Evolutionary conservation across 441 rosid species (phyloP).

Genomic region (Jatropha multifida): DNA sequence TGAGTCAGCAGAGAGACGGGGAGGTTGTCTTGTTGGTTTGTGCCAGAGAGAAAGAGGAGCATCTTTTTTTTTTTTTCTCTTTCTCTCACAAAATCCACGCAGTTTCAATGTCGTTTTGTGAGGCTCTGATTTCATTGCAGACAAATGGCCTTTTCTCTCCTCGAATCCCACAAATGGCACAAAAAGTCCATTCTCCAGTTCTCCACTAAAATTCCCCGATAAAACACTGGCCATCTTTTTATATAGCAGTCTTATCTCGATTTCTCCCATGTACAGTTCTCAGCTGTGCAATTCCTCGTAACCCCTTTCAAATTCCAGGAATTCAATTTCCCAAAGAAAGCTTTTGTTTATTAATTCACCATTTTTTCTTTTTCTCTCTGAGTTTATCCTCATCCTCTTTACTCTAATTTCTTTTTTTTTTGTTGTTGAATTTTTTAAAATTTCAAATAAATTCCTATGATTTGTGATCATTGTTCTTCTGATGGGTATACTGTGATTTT

Average conservation of each 20-base stretch:
- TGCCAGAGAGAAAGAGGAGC: neutral
- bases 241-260: neutral
- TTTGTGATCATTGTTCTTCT: neutral
- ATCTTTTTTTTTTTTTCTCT: neutral
- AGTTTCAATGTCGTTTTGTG: constrained; percentile 5
- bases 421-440: too few relatives aligned
- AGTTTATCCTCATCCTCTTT: neutral
- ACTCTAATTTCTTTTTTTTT: neutral
- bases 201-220: too few relatives aligned
- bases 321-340: neutral
- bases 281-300: neutral
- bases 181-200: neutral
- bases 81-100: neutral
- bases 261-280: neutral
- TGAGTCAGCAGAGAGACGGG: too few relatives aligned
- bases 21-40: too few relatives aligned
- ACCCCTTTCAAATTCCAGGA: neutral
- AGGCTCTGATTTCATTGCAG: constrained; percentile 2
- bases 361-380: neutral
- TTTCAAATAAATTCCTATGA: neutral
- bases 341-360: neutral
- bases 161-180: too few relatives aligned
- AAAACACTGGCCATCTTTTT: neutral
- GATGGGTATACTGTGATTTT: neutral
- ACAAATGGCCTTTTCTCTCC: neutral